These are phyloP conservation scores for Diplosphaera chodatii DNA, from an alignment of 139 green algal genomes.

Conservation along the genomic window DNA sequence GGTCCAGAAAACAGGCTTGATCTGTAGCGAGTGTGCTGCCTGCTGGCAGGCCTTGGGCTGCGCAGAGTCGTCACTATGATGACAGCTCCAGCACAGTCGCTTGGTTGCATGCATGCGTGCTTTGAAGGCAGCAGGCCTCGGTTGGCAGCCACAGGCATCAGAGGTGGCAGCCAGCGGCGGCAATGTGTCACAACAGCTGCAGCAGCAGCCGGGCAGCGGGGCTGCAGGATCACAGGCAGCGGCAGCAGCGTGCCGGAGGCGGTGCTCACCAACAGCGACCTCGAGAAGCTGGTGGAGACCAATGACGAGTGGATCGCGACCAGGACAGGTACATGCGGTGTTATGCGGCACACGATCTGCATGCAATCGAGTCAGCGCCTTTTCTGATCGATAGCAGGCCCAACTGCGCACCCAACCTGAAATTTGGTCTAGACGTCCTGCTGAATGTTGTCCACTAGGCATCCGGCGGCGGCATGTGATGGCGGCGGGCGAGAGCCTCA, in stretches of 20 bases:
- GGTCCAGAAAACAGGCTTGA: background rate
- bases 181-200: no score
- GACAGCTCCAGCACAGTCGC: background rate
- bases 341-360: background rate
- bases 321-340: conserved; percentile 64
- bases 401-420: background rate
- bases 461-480: conserved; percentile 67
- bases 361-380: background rate
- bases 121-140: no score
- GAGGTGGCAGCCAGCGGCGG: no score
- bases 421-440: no score
- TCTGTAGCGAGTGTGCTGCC: background rate
- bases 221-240: conserved; percentile 50
- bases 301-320: conserved; percentile 95
- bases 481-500: conserved; percentile 59
- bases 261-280: conserved; percentile 84
- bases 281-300: conserved; percentile 89
- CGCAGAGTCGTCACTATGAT: no score
- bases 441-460: background rate
- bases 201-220: no score
- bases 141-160: background rate
- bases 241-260: conserved; percentile 73
- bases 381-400: background rate
- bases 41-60: background rate
- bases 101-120: background rate